A percentile compares a stretch with the other conserved stretches of the same genome.
Conservation (phyloP, 1,284 basidiomycete genomes). For the Sphaerobolus stellatus region DNA sequence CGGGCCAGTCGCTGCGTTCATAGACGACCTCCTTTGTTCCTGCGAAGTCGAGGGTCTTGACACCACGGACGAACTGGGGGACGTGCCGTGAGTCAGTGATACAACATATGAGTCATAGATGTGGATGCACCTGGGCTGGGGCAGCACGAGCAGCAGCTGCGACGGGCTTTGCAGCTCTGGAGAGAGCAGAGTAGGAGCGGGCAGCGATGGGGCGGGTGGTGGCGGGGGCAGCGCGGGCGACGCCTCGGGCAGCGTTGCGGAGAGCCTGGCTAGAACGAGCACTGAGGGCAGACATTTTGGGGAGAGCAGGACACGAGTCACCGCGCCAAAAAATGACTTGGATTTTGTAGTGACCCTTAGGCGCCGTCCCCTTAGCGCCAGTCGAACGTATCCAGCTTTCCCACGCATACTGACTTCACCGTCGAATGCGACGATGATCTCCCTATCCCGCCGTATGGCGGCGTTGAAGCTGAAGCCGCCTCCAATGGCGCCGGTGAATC, state of each 20-base stretch:
- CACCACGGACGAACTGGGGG: slow-evolving; percentile 60
- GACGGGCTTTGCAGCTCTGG: neutral
- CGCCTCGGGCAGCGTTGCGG: slow-evolving; percentile 8
- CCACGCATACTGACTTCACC: neutral
- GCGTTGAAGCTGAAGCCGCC: slow-evolving; percentile 1
- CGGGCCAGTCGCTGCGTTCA: slow-evolving; percentile 97
- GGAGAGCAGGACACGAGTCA: neutral
- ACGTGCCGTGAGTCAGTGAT: neutral
- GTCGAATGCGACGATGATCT: slow-evolving; percentile 4
- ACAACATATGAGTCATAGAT: neutral
- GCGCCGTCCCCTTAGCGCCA: neutral
- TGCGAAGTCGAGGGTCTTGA: slow-evolving; percentile 98
- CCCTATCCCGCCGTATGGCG: slow-evolving; percentile 4
- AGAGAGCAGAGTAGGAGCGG: slow-evolving; percentile 3
- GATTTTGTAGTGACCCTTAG: slow-evolving; percentile 3
- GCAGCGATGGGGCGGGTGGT: neutral
- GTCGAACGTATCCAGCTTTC: neutral
- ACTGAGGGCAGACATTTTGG: slow-evolving; percentile 5
- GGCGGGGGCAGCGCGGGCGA: neutral
- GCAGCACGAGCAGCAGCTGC: neutral
- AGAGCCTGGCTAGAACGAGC: slow-evolving; percentile 7
- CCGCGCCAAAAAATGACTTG: slow-evolving; percentile 9
- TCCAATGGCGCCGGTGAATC: neutral
- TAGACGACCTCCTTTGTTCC: slow-evolving; percentile 95
- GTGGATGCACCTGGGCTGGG: neutral